Conservation (phyloP, 805 yeast species). For the Candida succiphila region DNA sequence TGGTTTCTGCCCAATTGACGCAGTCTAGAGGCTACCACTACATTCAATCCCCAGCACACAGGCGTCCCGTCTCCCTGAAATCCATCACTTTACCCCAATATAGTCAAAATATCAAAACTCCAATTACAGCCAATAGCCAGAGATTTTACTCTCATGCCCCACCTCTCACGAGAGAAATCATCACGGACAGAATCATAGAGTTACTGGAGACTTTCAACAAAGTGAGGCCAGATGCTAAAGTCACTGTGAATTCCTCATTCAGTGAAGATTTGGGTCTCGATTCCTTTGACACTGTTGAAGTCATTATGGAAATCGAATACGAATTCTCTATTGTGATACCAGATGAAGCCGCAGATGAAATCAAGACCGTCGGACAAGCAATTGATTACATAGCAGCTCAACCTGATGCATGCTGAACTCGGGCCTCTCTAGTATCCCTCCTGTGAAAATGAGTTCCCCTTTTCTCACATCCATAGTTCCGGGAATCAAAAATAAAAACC, state of each 20-base stretch:
- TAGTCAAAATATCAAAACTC: too few relatives aligned
- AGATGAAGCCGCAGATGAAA: slow-evolving; percentile 86
- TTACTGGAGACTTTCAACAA: slow-evolving; percentile 58
- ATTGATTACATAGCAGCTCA: slow-evolving; percentile 75
- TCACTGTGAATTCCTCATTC: slow-evolving; percentile 38
- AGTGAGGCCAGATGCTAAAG: slow-evolving; percentile 26
- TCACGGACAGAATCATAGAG: slow-evolving; percentile 52
- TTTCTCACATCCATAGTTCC: too few relatives aligned
- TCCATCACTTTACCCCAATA: too few relatives aligned
- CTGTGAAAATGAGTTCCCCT: too few relatives aligned
- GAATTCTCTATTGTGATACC: slow-evolving; percentile 75
- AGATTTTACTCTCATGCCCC: slow-evolving; percentile 46
- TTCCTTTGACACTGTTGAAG: slow-evolving; percentile 64
- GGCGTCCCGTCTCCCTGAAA: too few relatives aligned
- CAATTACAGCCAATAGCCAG: too few relatives aligned
- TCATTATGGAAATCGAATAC: slow-evolving; percentile 64
- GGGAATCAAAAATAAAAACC: too few relatives aligned
- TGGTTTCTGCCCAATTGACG: too few relatives aligned
- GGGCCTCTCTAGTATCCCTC: too few relatives aligned
- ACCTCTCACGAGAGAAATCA: slow-evolving; percentile 49
- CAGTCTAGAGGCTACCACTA: too few relatives aligned
- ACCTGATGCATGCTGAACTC: slow-evolving; percentile 29
- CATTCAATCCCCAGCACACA: too few relatives aligned
- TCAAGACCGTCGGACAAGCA: slow-evolving; percentile 90
- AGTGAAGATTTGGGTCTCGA: slow-evolving; percentile 60